Conservation (phyloP, 1,284 basidiomycete genomes). For the Ustilago shanxiensis region DNA sequence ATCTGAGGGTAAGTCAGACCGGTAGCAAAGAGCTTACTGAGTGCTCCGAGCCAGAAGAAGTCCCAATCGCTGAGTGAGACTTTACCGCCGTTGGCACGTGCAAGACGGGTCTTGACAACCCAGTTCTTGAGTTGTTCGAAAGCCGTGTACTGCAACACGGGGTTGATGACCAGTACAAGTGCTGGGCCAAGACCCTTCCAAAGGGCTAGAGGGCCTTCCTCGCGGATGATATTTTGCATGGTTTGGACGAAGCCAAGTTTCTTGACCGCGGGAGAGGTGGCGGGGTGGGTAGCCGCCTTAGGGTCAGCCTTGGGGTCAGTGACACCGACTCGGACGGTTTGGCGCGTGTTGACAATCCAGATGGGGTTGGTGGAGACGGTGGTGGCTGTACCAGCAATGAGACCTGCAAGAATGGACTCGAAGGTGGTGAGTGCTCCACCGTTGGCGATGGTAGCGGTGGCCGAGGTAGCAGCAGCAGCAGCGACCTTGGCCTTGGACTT, state of each 20-base stretch:
- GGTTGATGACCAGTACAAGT: conserved; percentile 92
- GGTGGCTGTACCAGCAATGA: conserved; percentile 91
- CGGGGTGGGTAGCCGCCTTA: conserved; percentile 27
- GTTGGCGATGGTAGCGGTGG: conserved; percentile 60
- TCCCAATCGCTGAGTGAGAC: conserved; percentile 63
- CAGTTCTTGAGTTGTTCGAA: conserved; percentile 69
- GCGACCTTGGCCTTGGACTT: conserved; percentile 70
- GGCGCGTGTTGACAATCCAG: conserved; percentile 78
- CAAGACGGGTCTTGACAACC: conserved; percentile 60
- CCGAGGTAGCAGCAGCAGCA: conserved; percentile 70
- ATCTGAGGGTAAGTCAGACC: conserved; percentile 69
- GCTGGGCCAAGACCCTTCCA: conserved; percentile 97
- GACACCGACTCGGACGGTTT: conserved; percentile 72
- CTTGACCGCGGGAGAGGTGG: conserved; percentile 34
- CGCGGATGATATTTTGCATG: conserved; percentile 79
- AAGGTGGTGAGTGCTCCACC: conserved; percentile 77
- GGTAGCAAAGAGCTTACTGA: conserved; percentile 68
- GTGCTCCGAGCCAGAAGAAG: conserved; percentile 69
- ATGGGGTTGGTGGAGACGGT: conserved; percentile 93
- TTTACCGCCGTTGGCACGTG: conserved; percentile 34
- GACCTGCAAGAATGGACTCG: conserved; percentile 89
- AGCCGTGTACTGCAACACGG: conserved; percentile 77
- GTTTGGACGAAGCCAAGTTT: conserved; percentile 74
- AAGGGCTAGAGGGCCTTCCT: conserved; percentile 84
- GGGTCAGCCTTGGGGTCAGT: conserved; percentile 31